Base-by-base conservation (phyloP, 2,329 filamentous ascomycete species). In the Penicillium glabrum region DNA sequence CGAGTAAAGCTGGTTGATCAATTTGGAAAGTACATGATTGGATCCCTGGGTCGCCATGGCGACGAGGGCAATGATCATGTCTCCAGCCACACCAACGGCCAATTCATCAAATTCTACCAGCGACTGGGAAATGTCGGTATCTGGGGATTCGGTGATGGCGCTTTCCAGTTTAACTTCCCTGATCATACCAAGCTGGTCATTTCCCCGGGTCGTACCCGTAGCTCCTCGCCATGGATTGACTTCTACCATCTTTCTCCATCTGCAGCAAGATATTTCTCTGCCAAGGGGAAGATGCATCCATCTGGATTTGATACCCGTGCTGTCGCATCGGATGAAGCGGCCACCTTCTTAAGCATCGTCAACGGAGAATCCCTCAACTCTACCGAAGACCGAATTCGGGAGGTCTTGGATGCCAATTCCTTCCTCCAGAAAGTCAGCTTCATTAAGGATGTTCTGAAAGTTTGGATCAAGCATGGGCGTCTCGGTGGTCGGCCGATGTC, bases 21-120 rank as follows among this genome's bases (percentile, higher is more conserved):
- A 53, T 81, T 82, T 55, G 79, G 78, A 21, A 80, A 80, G 63
- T 81, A 81, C 54, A 81, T 82, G 79, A 79, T 79, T 58, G 78
- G 79, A 45, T 75, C 75, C 13, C 68, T 80, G 47, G 77, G 75
- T 27, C 73, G 76, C 56, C 70, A 73, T 61, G 75, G 70, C 1
- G 72, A 75, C 46, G 74, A 76, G 29, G 70, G 64, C 5, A 54
- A 64, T 4, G 69, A 71, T 14, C 69, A 70, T 21, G 68, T 63
- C 29, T 63, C 61, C 7, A 49, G 61, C 45, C 50, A 67, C 46
- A 67, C 60, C n/a, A 69, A 69, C 14, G 67, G 67, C 6, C 75
- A 76, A 26, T 80, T 78, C 57, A 72, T 81, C 62, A 80, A 79
- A 51, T 82, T 81, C 64, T 82, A 81, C 64, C 78, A 81, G 61